Evolutionary conservation across 768 basidiomycete species (phyloP).

Genomic region (Tricholoma furcatifolium): DNA sequence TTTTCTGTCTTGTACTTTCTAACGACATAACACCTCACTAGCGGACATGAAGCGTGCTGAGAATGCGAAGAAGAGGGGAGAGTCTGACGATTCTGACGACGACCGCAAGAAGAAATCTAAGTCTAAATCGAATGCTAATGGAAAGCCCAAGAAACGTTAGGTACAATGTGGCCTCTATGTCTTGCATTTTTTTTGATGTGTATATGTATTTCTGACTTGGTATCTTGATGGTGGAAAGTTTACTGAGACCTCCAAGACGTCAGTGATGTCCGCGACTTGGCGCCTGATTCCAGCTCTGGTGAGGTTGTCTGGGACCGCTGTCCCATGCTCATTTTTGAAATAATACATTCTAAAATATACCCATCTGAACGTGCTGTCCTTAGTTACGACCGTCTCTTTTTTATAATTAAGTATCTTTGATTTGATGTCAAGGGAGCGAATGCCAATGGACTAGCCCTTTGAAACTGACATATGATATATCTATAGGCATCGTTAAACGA

Average conservation of each 20-base stretch:
- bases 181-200: background rate
- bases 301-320: too few relatives aligned
- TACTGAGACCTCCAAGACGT: too few relatives aligned
- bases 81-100: constrained; percentile 54
- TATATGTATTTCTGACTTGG: background rate
- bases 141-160: constrained; percentile 33
- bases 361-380: background rate
- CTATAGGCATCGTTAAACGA: too few relatives aligned
- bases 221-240: too few relatives aligned
- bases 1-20: background rate
- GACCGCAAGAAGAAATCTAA: constrained; percentile 47
- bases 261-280: too few relatives aligned
- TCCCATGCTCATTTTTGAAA: background rate
- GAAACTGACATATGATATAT: too few relatives aligned
- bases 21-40: constrained; percentile 26
- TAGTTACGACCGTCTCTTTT: background rate
- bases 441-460: too few relatives aligned
- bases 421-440: too few relatives aligned
- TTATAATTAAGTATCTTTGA: too few relatives aligned
- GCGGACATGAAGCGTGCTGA: constrained; percentile 52
- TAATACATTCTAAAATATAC: background rate
- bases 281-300: too few relatives aligned
- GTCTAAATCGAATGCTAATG: constrained; percentile 34
- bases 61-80: constrained; percentile 35
- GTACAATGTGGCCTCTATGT: background rate